These are phyloP conservation scores for Amniculicola lignicola DNA, from an alignment of 495 filamentous ascomycete genomes.

Conservation along the genomic window DNA sequence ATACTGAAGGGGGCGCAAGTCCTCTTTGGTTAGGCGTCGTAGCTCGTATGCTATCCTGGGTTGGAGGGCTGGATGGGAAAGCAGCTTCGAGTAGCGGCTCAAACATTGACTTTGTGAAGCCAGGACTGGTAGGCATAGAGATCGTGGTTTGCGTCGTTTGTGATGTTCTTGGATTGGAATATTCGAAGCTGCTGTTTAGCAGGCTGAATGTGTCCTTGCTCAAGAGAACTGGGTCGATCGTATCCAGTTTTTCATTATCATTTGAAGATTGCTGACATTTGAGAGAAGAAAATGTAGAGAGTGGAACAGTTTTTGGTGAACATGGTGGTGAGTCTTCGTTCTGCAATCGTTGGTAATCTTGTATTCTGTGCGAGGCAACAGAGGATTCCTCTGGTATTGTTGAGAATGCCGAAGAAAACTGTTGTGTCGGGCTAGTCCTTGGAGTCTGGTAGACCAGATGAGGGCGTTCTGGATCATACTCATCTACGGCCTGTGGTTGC, in stretches of 20 bases:
- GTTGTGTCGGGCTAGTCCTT: background rate
- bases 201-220: constrained; percentile 13
- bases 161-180: background rate
- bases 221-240: constrained; percentile 20
- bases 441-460: constrained; percentile 7
- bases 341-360: constrained; percentile 10
- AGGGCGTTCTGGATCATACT: constrained; percentile 18
- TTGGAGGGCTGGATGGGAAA: constrained; percentile 19
- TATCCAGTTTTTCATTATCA: constrained; percentile 9
- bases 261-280: background rate
- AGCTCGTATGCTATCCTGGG: background rate
- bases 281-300: constrained; percentile 6
- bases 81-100: constrained; percentile 24
- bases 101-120: constrained; percentile 1
- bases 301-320: constrained; percentile 34
- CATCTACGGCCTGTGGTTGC: background rate
- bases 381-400: constrained; percentile 16
- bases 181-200: constrained; percentile 4
- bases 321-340: constrained; percentile 35
- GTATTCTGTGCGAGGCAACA: background rate
- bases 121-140: constrained; percentile 6
- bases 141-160: background rate
- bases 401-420: constrained; percentile 25
- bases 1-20: background rate
- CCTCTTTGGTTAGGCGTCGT: background rate